Evolutionary conservation across 2,329 filamentous ascomycete genomes (phyloP).

Genomic region (Trichoderma sp.): DNA sequence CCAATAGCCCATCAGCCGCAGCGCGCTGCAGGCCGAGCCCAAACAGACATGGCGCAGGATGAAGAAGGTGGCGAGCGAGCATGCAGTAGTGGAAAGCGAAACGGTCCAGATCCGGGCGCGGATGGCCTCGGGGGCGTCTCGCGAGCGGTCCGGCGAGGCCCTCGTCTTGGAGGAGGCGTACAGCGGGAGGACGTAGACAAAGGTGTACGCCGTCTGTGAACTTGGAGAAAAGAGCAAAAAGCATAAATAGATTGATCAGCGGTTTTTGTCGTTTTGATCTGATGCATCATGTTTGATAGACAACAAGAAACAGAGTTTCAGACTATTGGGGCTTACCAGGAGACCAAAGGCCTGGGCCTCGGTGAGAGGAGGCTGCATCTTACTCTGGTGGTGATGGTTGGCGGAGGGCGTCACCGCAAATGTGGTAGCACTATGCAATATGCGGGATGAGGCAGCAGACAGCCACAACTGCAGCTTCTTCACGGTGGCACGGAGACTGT

Average conservation of each 20-base stretch:
- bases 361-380: constrained; percentile 24
- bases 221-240: background rate
- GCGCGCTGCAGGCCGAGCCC: constrained; percentile 44
- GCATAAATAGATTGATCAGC: constrained; percentile 8
- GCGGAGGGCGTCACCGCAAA: background rate
- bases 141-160: constrained; percentile 74
- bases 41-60: constrained; percentile 49
- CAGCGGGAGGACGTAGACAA: constrained; percentile 87
- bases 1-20: constrained; percentile 79
- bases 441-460: background rate
- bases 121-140: constrained; percentile 89
- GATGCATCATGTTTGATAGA: background rate
- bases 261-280: background rate
- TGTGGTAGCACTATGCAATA: background rate
- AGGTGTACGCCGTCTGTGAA: constrained; percentile 69
- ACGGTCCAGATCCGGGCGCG: constrained; percentile 81
- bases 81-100: constrained; percentile 69
- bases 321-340: constrained; percentile 32
- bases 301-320: background rate
- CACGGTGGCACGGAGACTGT: background rate
- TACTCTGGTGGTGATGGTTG: background rate
- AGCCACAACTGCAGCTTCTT: background rate
- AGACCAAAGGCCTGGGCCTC: constrained; percentile 34
- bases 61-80: constrained; percentile 66
- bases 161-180: constrained; percentile 80